Evolutionary conservation across 2,329 filamentous ascomycete genomes (phyloP), one percentile per base, ranked within the genome.

Genomic region (Bipolaris sorokiniana): DNA sequence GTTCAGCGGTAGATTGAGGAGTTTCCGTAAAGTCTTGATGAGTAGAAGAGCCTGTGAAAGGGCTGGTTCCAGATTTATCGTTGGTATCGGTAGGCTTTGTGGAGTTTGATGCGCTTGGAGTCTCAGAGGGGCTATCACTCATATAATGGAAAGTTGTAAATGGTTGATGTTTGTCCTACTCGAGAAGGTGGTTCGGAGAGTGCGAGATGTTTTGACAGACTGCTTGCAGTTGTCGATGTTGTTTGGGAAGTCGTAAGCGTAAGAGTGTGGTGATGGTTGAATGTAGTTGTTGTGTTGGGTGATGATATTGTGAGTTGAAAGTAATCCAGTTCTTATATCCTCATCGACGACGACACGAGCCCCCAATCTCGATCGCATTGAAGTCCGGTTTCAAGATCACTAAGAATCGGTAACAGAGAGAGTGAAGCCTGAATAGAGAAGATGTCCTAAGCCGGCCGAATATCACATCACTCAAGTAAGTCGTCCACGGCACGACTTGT

Each of bases 71-170:
- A 58, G 61, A 44, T 31, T 38, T 56, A 48, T 51, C 51, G 44
- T 38, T 55, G 34, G 48, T 48, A 54, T 40, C 54, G 31, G 37
- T 53, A 40, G 48, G 47, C 44, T 64, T 57, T 62, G 63, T 31
- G 16, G 61, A 62, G 40, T 66, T 69, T 64, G 69, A 68, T 66
- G 67, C 59, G 53, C 62, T 71, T 58, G 62, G 36, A 34, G 59
- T 54, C 55, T 53, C 51, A 51, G 66, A 59, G 41, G 57, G 54
- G 7, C 50, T 49, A 64, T 55, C 61, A 56, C 66, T 71, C 69
- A 70, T 72, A 66, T 41, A 64, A 60, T 13, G 42, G 33, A 34
- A 26, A 55, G 16, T 47, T 41, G 48, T 40, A 31, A 44, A 34
- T 40, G 34, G 13, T 37, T 18, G 50, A 31, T 59, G 51, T n/a